These are phyloP conservation scores for Fusarium graminum DNA, from an alignment of 2,329 filamentous ascomycete genomes.

Conservation along the genomic window DNA sequence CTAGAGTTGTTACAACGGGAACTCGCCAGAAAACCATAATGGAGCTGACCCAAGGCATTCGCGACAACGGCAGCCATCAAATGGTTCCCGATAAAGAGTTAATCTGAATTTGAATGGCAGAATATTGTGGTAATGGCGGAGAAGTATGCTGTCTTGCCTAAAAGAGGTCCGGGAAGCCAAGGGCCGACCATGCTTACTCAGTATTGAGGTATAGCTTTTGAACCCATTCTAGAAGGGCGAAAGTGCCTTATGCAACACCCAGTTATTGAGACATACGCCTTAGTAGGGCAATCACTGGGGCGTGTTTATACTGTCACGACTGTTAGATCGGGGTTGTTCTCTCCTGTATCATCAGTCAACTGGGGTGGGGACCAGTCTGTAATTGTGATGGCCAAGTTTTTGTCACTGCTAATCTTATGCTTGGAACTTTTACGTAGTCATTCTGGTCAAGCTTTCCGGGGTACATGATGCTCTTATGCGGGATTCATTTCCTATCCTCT, in stretches of 20 bases:
- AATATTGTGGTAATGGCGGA: slow-evolving; percentile 4
- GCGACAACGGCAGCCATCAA: too few relatives aligned
- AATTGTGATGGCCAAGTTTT: too few relatives aligned
- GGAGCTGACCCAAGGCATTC: too few relatives aligned
- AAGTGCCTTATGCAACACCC: background rate
- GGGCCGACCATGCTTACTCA: slow-evolving; percentile 1
- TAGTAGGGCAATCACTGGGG: background rate
- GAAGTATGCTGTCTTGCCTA: slow-evolving; percentile 18
- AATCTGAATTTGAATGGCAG: too few relatives aligned
- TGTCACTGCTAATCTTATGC: background rate
- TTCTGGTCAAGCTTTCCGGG: too few relatives aligned
- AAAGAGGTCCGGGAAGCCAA: slow-evolving; percentile 22
- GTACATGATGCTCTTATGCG: background rate
- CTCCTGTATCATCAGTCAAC: background rate
- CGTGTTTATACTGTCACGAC: background rate
- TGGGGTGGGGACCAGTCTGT: too few relatives aligned
- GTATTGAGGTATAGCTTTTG: background rate
- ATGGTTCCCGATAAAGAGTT: background rate
- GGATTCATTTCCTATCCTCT: slow-evolving; percentile 7
- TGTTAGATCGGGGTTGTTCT: background rate
- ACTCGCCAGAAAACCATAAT: too few relatives aligned
- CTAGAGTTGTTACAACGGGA: too few relatives aligned
- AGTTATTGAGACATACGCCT: slow-evolving; percentile 5
- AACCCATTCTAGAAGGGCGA: background rate
- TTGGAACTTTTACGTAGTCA: too few relatives aligned